Evolutionary conservation across 2,329 filamentous ascomycete genomes (phyloP), one percentile per base, ranked within the genome.

Genomic region (Fusarium coffeatum): DNA sequence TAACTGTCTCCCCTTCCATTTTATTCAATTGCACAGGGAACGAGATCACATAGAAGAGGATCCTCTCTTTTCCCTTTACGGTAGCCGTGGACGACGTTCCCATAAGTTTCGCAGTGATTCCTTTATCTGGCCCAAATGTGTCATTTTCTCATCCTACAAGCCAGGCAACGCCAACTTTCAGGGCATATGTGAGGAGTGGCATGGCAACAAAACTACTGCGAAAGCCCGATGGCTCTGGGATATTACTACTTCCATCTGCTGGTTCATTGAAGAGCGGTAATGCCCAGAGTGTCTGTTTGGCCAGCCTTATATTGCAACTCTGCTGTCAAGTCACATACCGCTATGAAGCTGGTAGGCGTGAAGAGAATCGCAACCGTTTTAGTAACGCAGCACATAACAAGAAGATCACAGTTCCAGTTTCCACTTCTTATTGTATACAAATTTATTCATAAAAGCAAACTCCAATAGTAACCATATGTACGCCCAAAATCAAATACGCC

Each of bases 241-340:
- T 4, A 0, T 3, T 0, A 7, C 3, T 37, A n/a, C 2, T 58
- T 0, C 25, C 55, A 0, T 20, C 37, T 10, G 0, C 2, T 3
- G 49, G 55, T 18, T 43, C 34, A 0, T 59, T 34, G n/a, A 59
- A 13, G 0, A 59, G 56, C 1, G 55, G 55, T 5, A 56, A 56
- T 1, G 28, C 55, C 55, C 55, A 59, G 8, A 56, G 16, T 0
- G 49, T 59, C 55, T 59, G 0, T 0, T 2, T 0, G 8, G 12
- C 55, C 1, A 58, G 48, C 15, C 22, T 27, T 4, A 23, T 32
- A 5, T 6, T 22, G 6, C 8, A 6, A 32, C 3, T 15, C 13
- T 10, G 7, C 5, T 1, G 23, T 2, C 18, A 3, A 3, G 6
- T 8, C 1, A 3, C 55, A 0, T 55, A 58, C 55, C 9, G 55